Conservation (phyloP, 495 filamentous ascomycete genomes). For the Penicillium nucicola region DNA sequence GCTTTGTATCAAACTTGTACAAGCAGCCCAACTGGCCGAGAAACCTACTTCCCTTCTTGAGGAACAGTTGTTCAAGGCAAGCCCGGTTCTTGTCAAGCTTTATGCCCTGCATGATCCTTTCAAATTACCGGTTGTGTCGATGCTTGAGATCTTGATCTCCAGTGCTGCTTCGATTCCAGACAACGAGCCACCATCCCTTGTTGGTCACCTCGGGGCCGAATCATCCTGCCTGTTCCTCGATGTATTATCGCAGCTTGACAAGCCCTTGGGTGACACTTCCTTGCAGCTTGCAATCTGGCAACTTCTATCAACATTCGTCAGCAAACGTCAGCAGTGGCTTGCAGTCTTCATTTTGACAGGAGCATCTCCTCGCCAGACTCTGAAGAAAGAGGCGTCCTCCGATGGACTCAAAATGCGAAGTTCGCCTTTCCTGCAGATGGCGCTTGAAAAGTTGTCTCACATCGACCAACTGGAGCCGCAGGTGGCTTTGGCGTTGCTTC, state of each 20-base stretch:
- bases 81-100: conserved; percentile 70
- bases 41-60: conserved; percentile 63
- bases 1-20: conserved; percentile 66
- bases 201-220: conserved; percentile 81
- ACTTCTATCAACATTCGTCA: conserved; percentile 81
- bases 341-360: conserved; percentile 89
- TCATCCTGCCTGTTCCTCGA: conserved; percentile 80
- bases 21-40: conserved; percentile 63
- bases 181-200: conserved; percentile 78
- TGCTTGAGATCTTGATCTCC: conserved; percentile 73
- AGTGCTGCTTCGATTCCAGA: conserved; percentile 56
- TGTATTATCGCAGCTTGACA: conserved; percentile 72
- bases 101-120: conserved; percentile 71
- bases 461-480: conserved; percentile 61
- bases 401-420: conserved; percentile 39
- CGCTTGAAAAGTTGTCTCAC: conserved; percentile 67
- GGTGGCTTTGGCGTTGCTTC: conserved; percentile 68
- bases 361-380: conserved; percentile 68
- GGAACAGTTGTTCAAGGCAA: conserved; percentile 72
- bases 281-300: conserved; percentile 73
- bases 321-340: conserved; percentile 93
- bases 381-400: conserved; percentile 52
- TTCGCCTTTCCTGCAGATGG: conserved; percentile 68
- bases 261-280: conserved; percentile 59
- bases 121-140: conserved; percentile 57